A percentile compares a stretch with the other conserved stretches of the same genome.
These are phyloP conservation scores for Russula virescens DNA, from an alignment of 768 basidiomycete genomes.

Conservation along the genomic window DNA sequence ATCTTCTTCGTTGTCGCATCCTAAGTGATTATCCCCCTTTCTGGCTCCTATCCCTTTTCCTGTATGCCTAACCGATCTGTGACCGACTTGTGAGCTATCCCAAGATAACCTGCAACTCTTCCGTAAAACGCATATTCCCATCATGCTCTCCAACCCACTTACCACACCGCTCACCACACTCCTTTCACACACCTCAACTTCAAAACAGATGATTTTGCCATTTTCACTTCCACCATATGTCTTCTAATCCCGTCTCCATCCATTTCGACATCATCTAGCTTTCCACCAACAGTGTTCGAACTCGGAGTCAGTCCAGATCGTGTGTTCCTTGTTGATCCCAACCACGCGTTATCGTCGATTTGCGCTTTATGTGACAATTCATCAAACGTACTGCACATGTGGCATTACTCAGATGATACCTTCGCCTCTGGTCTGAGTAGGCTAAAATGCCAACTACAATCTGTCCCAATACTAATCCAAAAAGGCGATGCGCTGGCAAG, in stretches of 20 bases:
- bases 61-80: constrained; percentile 29
- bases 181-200: constrained; percentile 29
- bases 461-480: constrained; percentile 2
- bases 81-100: constrained; percentile 13
- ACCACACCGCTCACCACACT: constrained; percentile 39
- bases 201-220: constrained; percentile 23
- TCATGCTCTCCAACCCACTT: constrained; percentile 59
- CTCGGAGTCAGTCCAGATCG: constrained; percentile 20
- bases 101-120: constrained; percentile 21
- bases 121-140: constrained; percentile 50
- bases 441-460: constrained; percentile 11
- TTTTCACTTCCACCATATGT: constrained; percentile 28
- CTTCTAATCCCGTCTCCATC: constrained; percentile 28
- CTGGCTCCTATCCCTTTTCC: constrained; percentile 17
- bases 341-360: constrained; percentile 52
- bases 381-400: constrained; percentile 45
- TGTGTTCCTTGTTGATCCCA: constrained; percentile 48
- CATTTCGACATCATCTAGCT: constrained; percentile 19
- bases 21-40: constrained; percentile 14
- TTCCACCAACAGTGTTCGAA: constrained; percentile 29
- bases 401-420: constrained; percentile 60
- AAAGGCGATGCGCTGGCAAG: constrained; percentile 16
- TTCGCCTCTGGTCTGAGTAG: constrained; percentile 40
- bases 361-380: constrained; percentile 42
- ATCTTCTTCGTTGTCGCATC: background rate